Evolutionary conservation across 2,329 filamentous ascomycete species (phyloP), one percentile per base, ranked within the genome.

Genomic region (Fusarium palustre): DNA sequence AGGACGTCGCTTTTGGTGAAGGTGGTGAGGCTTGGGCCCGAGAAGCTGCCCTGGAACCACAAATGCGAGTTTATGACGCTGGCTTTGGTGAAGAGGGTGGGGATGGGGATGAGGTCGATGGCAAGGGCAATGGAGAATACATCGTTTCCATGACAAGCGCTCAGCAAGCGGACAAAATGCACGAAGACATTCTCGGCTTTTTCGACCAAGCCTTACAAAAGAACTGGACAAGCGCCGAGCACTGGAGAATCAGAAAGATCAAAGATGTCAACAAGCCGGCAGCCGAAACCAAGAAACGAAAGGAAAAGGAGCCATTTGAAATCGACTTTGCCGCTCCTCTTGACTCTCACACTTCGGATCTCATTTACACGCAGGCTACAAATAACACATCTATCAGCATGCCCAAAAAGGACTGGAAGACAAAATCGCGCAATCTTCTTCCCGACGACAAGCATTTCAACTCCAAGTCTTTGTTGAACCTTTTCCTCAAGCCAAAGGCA

Each of bases 391-490:
- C 89, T 39, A 97, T 98, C 71, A 93, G 90, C 47, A 79, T 99
- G 71, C 92, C 95, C 20, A 97, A 97, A 82, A 93, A 94, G 71
- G 94, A 98, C 79, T 97, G 95, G 93, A 96, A 93, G 79, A 96
- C 93, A 39, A 97, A 97, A 80, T 94, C 92, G 2, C 88, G 93
- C 49, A 97, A 99, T 77, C 86, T 99, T 5, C 88, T 99, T 7
- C 95, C 97, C 4, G 96, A 99, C 76, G 96, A 99, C 81, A 97
- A 97, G 80, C 94, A 98, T 78, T 98, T 99, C 83, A 97, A 94
- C 82, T 98, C 95, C 11, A 92, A 92, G 76, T 93, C 97, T 70
- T 85, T 99, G 1, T 84, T 98, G 9, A 92, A 90, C 52, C 86
- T 99, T 2, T 99, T 98, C 85, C 85, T 98, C 30, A 99, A 99